Conservation (phyloP, 352 stramenopile species). For the Phytopythium ostracodes region DNA sequence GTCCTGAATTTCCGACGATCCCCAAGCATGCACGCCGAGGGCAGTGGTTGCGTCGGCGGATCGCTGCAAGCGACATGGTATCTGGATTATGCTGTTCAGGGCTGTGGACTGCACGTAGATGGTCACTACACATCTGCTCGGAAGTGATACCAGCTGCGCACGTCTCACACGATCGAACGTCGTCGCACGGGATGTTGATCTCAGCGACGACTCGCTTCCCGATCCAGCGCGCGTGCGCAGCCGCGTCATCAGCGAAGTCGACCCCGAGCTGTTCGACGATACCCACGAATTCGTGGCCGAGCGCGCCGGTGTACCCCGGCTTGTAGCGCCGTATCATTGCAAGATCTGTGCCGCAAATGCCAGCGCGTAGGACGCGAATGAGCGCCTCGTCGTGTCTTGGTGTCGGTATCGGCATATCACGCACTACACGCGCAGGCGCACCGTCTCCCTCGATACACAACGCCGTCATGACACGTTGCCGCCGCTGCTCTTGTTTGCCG, state of each 20-base stretch:
- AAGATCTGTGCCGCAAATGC: slow-evolving; percentile 72
- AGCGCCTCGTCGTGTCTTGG: slow-evolving; percentile 40
- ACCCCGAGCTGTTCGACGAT: slow-evolving; percentile 62
- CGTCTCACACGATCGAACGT: slow-evolving; percentile 3
- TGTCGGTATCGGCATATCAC: slow-evolving; percentile 31
- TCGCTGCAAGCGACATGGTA: slow-evolving; percentile 23
- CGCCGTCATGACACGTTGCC: slow-evolving; percentile 39
- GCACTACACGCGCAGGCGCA: slow-evolving; percentile 21
- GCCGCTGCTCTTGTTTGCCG: slow-evolving; percentile 1
- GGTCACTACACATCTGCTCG: slow-evolving; percentile 17
- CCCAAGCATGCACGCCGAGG: slow-evolving; percentile 78
- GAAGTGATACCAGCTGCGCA: slow-evolving; percentile 35
- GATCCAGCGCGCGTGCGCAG: slow-evolving; percentile 31
- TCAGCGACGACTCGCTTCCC: slow-evolving; percentile 88
- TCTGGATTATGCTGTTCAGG: neutral
- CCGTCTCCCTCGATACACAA: slow-evolving; percentile 43
- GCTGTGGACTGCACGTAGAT: neutral
- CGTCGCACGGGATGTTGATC: slow-evolving; percentile 87
- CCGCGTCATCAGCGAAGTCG: slow-evolving; percentile 17
- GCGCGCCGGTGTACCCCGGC: slow-evolving; percentile 48
- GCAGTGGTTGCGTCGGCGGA: slow-evolving; percentile 81
- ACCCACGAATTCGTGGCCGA: slow-evolving; percentile 91
- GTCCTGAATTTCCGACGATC: slow-evolving; percentile 54
- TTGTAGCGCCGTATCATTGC: slow-evolving; percentile 80
- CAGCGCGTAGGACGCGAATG: slow-evolving; percentile 54